These are phyloP conservation scores for Agroathelia rolfsii DNA, from an alignment of 1,284 basidiomycete species.

Conservation along the genomic window DNA sequence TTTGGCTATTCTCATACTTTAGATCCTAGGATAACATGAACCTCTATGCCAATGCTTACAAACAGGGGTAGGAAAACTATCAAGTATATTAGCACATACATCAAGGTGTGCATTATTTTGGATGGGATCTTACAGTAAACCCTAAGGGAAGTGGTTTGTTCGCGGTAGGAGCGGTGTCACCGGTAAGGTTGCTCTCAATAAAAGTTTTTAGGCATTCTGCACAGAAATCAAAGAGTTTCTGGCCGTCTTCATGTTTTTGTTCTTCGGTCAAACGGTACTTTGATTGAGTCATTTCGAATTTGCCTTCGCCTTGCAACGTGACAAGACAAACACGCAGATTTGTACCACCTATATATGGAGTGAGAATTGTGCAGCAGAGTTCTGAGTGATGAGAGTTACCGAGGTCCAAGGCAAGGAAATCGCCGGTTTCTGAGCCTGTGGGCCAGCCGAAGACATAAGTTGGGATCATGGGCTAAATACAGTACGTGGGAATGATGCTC, in stretches of 20 bases:
- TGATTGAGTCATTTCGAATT: slow-evolving; percentile 96
- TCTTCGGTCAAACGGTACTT: slow-evolving; percentile 97
- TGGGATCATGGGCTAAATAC: slow-evolving; percentile 83
- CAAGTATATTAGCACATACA: slow-evolving; percentile 2
- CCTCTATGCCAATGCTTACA: slow-evolving; percentile 36
- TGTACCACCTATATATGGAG: slow-evolving; percentile 59
- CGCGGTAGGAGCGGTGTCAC: slow-evolving; percentile 41
- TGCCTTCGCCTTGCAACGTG: slow-evolving; percentile 81
- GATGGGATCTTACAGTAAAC: slow-evolving; percentile 66
- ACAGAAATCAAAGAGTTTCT: slow-evolving; percentile 94
- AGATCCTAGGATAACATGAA: background rate
- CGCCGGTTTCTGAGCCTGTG: slow-evolving; percentile 80
- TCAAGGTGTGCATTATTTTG: slow-evolving; percentile 4
- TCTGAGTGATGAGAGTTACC: slow-evolving; percentile 37
- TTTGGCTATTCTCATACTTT: slow-evolving; percentile 47
- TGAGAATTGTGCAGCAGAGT: background rate
- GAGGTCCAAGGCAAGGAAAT: slow-evolving; percentile 90
- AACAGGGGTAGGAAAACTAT: slow-evolving; percentile 90
- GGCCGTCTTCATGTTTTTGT: slow-evolving; percentile 96
- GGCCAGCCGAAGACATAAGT: slow-evolving; percentile 98
- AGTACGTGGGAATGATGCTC: slow-evolving; percentile 10
- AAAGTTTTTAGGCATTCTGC: slow-evolving; percentile 90
- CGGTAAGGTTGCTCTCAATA: slow-evolving; percentile 67
- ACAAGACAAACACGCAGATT: slow-evolving; percentile 98
- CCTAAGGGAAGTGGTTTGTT: slow-evolving; percentile 77